Base-by-base conservation (phyloP, 2,329 filamentous ascomycete species). In the Microascus cirrosus region DNA sequence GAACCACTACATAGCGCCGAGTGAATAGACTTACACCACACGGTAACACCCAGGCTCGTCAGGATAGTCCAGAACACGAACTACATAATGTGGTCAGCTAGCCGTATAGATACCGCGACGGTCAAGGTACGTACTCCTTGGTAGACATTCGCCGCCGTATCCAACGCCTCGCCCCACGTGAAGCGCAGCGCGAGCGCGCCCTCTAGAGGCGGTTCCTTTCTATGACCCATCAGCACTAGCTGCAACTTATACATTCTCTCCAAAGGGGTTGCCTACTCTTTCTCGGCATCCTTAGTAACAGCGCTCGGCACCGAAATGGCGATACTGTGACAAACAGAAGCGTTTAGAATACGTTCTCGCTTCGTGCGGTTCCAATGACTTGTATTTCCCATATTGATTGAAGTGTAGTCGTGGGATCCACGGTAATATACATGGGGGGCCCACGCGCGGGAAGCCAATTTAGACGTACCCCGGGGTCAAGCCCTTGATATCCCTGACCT, bases 391-490 rank as follows among this genome's bases (percentile, higher is more conserved):
- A n/a, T 10, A 50, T 55, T 42, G 12, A 28, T 25, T 11, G 25
- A 55, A 45, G 36, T 45, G 22, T 48, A 32, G 22, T 56, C 36
- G 22, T 36, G 39, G n/a, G 35, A 5, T 22, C 8, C 18, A 50
- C n/a, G n/a, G 22, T 56, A 56, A 32, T 50, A 48, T 56, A 56
- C 55, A 56, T 42, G 39, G 39, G n/a, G n/a, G 28, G 28, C n/a
- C 51, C 35, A 54, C 53, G 54, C 39, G 64, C 90, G 65, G 93
- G 93, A 82, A 96, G 91, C 87, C 87, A 87, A 8, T 32, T 77
- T 86, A 84, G 77, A 99, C 94, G 83, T 99, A 99, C 94, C 93
- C 92, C 89, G 93, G 92, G 79, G 89, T 94, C 69, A 86, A 75
- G 63, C 91, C 92, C 76, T 91, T 93, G 64, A 92, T 81, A 76